A percentile compares a stretch with the other conserved stretches of the same genome.
Conservation (phyloP, 768 basidiomycete species). For the Boletus edulis region DNA sequence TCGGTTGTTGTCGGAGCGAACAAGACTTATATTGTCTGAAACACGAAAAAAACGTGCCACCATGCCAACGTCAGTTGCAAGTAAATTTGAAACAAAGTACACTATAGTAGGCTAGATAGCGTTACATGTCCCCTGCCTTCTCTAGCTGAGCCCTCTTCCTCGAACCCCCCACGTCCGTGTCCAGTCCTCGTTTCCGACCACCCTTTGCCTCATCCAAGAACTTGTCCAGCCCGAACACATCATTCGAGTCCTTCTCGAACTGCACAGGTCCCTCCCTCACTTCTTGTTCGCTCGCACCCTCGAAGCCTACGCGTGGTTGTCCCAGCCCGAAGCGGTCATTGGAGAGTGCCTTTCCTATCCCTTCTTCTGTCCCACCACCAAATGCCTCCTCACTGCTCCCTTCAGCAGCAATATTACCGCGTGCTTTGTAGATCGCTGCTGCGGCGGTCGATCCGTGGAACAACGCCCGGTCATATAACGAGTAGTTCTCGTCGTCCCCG, state of each 20-base stretch:
- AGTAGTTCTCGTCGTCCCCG: constrained; percentile 92
- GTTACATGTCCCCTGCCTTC: constrained; percentile 49
- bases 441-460: constrained; percentile 96
- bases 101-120: background rate
- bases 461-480: constrained; percentile 89
- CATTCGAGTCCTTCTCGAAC: constrained; percentile 97
- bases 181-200: constrained; percentile 87
- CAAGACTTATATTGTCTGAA: background rate
- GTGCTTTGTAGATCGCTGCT: constrained; percentile 99
- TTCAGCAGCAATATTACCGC: constrained; percentile 73
- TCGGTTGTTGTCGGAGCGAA: background rate
- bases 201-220: constrained; percentile 97
- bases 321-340: constrained; percentile 95
- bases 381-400: constrained; percentile 85
- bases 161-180: constrained; percentile 67
- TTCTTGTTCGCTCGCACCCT: constrained; percentile 86
- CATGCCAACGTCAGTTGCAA: constrained; percentile 21
- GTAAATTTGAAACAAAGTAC: background rate
- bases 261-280: constrained; percentile 92
- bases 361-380: constrained; percentile 94
- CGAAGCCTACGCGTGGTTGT: constrained; percentile 80
- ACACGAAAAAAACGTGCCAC: background rate
- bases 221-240: constrained; percentile 95
- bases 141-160: constrained; percentile 71
- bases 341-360: constrained; percentile 83